These are phyloP conservation scores for Aspergillus jensenii DNA, from an alignment of 2,329 filamentous ascomycete genomes.

Conservation along the genomic window DNA sequence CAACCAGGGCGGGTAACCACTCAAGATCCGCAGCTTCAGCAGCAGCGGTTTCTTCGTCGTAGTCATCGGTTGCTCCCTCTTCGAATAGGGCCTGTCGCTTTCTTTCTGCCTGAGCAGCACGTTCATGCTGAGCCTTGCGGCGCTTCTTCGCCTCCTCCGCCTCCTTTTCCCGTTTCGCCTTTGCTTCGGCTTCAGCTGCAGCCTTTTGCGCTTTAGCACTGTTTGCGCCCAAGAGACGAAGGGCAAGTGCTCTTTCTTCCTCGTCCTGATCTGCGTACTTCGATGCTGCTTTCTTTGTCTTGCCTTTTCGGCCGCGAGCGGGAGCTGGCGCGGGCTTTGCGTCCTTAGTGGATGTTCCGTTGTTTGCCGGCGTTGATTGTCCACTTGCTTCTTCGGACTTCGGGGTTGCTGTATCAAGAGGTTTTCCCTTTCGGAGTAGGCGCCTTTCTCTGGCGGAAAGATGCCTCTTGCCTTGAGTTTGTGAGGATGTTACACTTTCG, in stretches of 20 bases:
- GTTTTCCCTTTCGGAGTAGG: constrained; percentile 30
- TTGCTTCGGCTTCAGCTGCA: constrained; percentile 59
- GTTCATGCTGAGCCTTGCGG: constrained; percentile 75
- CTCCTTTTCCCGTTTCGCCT: constrained; percentile 70
- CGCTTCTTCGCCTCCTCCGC: constrained; percentile 70
- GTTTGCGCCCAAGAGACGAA: constrained; percentile 79
- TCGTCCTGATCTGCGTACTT: constrained; percentile 96
- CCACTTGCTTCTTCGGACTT: constrained; percentile 12
- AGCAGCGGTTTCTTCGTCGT: constrained; percentile 56
- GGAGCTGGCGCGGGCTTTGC: constrained; percentile 20
- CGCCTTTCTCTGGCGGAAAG: constrained; percentile 47
- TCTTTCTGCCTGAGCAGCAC: constrained; percentile 61
- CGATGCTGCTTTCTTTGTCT: constrained; percentile 80
- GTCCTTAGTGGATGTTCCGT: constrained; percentile 20
- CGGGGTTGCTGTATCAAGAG: constrained; percentile 18
- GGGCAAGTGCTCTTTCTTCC: constrained; percentile 80
- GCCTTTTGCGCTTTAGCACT: constrained; percentile 59
- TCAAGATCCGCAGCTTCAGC: constrained; percentile 49
- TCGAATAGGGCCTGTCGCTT: constrained; percentile 73
- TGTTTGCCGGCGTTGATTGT: constrained; percentile 14
- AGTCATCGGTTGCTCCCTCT: constrained; percentile 63
- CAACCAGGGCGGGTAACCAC: constrained; percentile 68
- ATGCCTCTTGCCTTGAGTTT: constrained; percentile 27
- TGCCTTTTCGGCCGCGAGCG: constrained; percentile 72
- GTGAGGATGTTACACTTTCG: constrained; percentile 10